Evolutionary conservation across 805 yeast species (phyloP).

Genomic region (Wickerhamiella spandovensis): DNA sequence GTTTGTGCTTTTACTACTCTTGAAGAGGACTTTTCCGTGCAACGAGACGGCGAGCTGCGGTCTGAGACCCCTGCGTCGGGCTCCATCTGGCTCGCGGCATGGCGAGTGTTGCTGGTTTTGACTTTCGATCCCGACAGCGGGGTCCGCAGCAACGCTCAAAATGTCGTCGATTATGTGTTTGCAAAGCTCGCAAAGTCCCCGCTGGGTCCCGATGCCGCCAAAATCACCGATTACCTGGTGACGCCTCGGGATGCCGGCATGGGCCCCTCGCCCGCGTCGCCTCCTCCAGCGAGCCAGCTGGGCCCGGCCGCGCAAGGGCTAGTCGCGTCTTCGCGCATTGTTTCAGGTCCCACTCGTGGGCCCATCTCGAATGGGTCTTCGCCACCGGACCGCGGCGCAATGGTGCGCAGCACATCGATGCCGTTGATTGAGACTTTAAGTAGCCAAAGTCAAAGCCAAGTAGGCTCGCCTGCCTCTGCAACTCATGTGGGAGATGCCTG

Average conservation of each 20-base stretch:
- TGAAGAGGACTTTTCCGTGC: conserved; percentile 59
- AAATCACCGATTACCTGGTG: conserved; percentile 18
- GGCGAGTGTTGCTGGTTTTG: conserved; percentile 71
- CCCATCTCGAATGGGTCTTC: neutral
- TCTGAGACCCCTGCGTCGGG: conserved; percentile 73
- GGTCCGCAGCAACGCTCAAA: conserved; percentile 58
- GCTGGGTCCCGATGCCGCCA: conserved; percentile 47
- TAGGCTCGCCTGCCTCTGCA: neutral
- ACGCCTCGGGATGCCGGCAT: neutral
- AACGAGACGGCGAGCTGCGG: conserved; percentile 46
- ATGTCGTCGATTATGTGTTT: conserved; percentile 61
- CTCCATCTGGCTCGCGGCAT: conserved; percentile 67
- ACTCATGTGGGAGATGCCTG: neutral
- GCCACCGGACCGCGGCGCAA: neutral
- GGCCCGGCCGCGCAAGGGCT: neutral
- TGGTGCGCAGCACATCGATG: neutral
- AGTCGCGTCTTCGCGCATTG: neutral
- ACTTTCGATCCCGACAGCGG: conserved; percentile 83
- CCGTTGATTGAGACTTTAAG: neutral
- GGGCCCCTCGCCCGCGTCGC: neutral
- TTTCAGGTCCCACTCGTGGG: neutral
- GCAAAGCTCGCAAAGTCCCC: conserved; percentile 50
- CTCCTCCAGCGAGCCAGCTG: neutral
- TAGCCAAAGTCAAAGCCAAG: neutral
- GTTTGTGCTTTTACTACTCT: conserved; percentile 79